Evolutionary conservation across 179 eudicot genomes (phyloP).

Genomic region (Sideroxylon spinosum): DNA sequence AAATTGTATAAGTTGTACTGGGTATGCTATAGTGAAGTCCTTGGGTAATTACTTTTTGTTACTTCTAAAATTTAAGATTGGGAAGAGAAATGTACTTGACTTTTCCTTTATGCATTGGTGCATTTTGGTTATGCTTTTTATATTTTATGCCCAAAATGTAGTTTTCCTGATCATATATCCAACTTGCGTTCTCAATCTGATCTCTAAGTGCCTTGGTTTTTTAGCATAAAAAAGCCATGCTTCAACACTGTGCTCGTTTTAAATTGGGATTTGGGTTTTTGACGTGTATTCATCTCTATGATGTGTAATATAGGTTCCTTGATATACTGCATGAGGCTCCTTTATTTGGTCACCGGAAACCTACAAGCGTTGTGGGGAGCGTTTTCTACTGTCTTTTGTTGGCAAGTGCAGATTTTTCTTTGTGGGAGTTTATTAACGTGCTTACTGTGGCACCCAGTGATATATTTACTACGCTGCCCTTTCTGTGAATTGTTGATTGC

Average conservation of each 20-base stretch:
- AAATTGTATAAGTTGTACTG: background rate
- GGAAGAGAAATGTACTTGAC: background rate
- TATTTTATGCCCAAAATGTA: background rate
- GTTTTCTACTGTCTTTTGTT: conserved; percentile 68
- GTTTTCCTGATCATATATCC: background rate
- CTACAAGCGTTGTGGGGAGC: conserved; percentile 72
- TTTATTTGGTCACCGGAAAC: conserved; percentile 82
- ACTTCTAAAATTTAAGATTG: too few species aligned
- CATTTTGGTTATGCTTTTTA: background rate
- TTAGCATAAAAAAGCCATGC: background rate
- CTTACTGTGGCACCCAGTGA: background rate
- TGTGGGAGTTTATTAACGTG: background rate
- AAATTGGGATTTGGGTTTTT: background rate
- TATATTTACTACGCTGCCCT: background rate
- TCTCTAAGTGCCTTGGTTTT: background rate
- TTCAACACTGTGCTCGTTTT: background rate
- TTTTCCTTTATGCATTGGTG: background rate
- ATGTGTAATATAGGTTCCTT: conserved; percentile 54
- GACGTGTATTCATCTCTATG: conserved; percentile 6
- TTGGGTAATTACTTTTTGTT: too few species aligned
- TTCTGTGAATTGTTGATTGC: conserved; percentile 1
- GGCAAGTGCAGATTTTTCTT: conserved; percentile 53
- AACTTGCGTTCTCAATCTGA: background rate
- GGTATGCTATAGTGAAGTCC: background rate
- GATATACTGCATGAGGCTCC: conserved; percentile 94